phyloP scores from a whole-genome alignment of 2,329 filamentous ascomycete species.

The Septoria petroselini region DNA sequence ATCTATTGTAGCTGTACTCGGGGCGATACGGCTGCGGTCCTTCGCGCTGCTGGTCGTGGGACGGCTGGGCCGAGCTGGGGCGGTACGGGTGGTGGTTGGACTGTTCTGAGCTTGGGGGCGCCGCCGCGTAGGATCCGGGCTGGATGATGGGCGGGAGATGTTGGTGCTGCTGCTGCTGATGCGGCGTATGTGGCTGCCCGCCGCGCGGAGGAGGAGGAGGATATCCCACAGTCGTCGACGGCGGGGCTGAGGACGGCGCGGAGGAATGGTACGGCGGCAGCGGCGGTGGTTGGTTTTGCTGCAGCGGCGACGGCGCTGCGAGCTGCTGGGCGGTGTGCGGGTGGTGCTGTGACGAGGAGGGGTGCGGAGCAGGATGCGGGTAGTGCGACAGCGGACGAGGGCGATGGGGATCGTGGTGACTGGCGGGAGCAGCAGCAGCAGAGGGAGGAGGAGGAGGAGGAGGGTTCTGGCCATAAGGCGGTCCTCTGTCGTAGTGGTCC shows the following conservation, averaged over 20 bases:
- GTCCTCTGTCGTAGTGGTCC: constrained; percentile 27
- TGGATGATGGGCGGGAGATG: constrained; percentile 33
- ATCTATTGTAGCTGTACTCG: constrained; percentile 34
- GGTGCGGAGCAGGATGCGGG: no score
- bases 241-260: constrained; percentile 23
- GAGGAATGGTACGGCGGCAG: no score
- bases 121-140: constrained; percentile 25
- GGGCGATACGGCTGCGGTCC: constrained; percentile 27
- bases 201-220: constrained; percentile 24
- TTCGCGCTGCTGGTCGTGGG: constrained; percentile 32
- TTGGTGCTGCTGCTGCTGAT: constrained; percentile 12
- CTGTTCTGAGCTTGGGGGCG: constrained; percentile 29
- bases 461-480: constrained; percentile 16
- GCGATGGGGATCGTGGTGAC: no score
- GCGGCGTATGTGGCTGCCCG: constrained; percentile 15
- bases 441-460: constrained; percentile 15
- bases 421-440: no score
- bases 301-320: no score
- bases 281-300: no score
- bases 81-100: constrained; percentile 30
- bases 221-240: constrained; percentile 21
- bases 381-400: constrained; percentile 16
- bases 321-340: no score
- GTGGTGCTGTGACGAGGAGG: no score
- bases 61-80: constrained; percentile 26